Conservation (phyloP, 345 rosid species). For the Gossypium anomalum region DNA sequence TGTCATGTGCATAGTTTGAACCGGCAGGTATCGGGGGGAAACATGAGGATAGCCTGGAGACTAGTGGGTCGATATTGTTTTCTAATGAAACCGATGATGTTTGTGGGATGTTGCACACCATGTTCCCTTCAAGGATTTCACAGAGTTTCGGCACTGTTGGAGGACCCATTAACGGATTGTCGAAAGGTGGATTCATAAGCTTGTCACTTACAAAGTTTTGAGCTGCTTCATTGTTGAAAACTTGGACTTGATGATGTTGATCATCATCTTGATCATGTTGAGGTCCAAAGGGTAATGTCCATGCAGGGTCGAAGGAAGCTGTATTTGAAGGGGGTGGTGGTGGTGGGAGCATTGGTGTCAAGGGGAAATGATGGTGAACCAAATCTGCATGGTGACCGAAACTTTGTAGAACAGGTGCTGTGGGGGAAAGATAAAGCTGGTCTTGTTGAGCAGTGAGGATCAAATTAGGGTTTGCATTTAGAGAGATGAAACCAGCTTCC, state of each 20-base stretch:
- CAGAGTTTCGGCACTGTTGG: conserved; percentile 46
- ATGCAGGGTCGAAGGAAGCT: conserved; percentile 23
- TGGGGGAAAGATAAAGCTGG: conserved; percentile 35
- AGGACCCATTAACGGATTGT: conserved; percentile 12
- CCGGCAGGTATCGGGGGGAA: conserved; percentile 24
- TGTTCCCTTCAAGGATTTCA: conserved; percentile 51
- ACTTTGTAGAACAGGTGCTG: conserved; percentile 37
- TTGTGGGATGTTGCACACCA: conserved; percentile 14
- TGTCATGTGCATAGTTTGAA: conserved; percentile 22
- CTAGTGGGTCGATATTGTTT: conserved; percentile 17
- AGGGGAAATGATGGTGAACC: conserved; percentile 20
- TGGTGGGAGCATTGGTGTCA: conserved; percentile 8
- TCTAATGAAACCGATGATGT: conserved; percentile 27
- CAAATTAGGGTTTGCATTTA: conserved; percentile 50
- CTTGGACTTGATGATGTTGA: conserved; percentile 22
- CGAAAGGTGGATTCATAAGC: conserved; percentile 29
- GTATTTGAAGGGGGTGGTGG: conserved; percentile 13
- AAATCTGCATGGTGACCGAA: conserved; percentile 40
- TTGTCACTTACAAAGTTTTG: conserved; percentile 12
- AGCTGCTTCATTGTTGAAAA: conserved; percentile 15
- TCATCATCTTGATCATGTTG: conserved; percentile 20
- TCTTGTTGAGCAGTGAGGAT: conserved; percentile 28
- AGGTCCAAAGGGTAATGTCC: conserved; percentile 27
- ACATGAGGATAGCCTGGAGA: conserved; percentile 26
- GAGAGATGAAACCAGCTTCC: conserved; percentile 38